Percentiles rank a stretch among this genome's conserved stretches.
Evolutionary conservation across 2,329 filamentous ascomycete species (phyloP).

Genomic region (Aphanoascus verrucosus): DNA sequence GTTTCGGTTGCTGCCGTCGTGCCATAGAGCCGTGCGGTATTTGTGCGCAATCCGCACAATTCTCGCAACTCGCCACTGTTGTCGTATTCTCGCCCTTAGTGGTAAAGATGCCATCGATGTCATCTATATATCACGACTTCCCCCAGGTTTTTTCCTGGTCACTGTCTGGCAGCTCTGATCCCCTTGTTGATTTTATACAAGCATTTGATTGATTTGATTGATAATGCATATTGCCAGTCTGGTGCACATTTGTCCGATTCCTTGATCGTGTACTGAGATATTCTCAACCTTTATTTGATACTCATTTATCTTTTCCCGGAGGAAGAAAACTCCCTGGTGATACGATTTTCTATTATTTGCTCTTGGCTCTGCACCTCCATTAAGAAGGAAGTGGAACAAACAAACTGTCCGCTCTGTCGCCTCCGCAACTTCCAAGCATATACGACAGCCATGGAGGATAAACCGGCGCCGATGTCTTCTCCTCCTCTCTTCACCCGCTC

Average conservation of each 20-base stretch:
- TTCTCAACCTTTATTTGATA: no score
- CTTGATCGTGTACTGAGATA: no score
- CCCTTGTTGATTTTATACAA: no score
- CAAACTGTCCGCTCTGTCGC: background rate
- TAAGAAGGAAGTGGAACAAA: no score
- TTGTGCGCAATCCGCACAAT: conserved; percentile 13
- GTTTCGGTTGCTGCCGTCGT: background rate
- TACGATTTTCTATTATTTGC: background rate
- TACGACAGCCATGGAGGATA: background rate
- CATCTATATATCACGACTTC: conserved; percentile 3
- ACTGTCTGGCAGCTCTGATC: background rate
- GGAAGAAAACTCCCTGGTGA: background rate
- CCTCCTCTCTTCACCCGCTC: background rate
- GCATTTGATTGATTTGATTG: background rate
- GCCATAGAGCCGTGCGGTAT: conserved; percentile 8
- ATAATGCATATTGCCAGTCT: background rate
- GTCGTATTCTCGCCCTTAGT: background rate
- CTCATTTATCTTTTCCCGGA: no score
- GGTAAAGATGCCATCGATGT: background rate
- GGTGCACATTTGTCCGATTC: no score
- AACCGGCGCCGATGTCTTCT: background rate
- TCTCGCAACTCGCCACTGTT: conserved; percentile 12
- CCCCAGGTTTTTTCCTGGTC: background rate
- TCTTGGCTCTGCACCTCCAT: no score
- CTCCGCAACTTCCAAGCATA: background rate